phyloP scores from a whole-genome alignment of 331 rosid species.

The Malus hybrid region DNA sequence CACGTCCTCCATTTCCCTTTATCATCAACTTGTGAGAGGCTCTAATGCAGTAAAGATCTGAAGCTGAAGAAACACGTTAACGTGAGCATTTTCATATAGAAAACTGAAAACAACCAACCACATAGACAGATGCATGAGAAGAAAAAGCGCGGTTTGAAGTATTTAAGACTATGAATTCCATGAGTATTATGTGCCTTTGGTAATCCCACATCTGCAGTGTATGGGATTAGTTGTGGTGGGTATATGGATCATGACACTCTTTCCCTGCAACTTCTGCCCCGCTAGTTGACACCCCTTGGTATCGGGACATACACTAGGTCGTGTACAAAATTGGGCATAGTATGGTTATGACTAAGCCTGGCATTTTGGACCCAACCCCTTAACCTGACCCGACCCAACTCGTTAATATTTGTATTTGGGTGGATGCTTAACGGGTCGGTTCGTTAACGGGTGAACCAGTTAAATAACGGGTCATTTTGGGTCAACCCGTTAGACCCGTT shows the following conservation, averaged over 20 bases:
- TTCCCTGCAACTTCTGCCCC: neutral
- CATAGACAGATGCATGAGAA: neutral
- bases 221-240: neutral
- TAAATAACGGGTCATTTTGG: too few species aligned
- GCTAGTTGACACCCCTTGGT: neutral
- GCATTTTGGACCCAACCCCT: too few species aligned
- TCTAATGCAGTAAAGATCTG: constrained; percentile 5
- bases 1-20: constrained; percentile 31
- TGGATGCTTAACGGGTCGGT: too few species aligned
- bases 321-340: too few species aligned
- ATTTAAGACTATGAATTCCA: neutral
- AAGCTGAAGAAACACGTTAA: neutral
- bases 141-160: neutral
- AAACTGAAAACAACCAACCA: neutral
- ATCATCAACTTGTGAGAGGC: neutral
- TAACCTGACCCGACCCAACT: too few species aligned
- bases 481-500: too few species aligned
- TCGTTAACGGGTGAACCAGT: too few species aligned
- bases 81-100: neutral
- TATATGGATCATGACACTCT: neutral
- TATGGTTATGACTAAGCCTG: neutral
- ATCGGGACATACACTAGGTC: neutral
- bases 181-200: neutral
- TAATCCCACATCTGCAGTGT: neutral
- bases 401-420: too few species aligned